These are phyloP conservation scores for Aspergillus ochraceoroseus DNA, from an alignment of 2,329 filamentous ascomycete genomes.

Conservation along the genomic window DNA sequence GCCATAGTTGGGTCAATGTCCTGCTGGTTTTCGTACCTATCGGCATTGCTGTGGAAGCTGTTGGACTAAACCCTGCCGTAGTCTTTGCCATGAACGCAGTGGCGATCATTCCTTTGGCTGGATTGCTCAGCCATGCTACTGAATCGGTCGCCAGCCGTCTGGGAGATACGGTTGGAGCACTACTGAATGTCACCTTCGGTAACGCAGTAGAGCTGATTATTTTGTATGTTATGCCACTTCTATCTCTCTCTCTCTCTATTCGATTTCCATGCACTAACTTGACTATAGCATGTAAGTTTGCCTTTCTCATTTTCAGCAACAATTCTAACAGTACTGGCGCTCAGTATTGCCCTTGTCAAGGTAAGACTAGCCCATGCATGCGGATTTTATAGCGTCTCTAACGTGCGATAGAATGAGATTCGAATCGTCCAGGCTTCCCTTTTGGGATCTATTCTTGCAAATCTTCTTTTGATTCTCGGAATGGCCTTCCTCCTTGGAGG, in stretches of 20 bases:
- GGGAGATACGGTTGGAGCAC: constrained; percentile 66
- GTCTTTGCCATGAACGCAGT: constrained; percentile 71
- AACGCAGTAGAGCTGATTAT: constrained; percentile 78
- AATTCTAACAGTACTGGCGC: no score
- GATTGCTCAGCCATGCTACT: constrained; percentile 66
- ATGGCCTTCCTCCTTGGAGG: constrained; percentile 89
- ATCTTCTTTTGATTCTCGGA: constrained; percentile 80
- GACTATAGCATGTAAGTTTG: constrained; percentile 51
- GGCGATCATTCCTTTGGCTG: constrained; percentile 70
- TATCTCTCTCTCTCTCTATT: constrained; percentile 21
- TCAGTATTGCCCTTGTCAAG: constrained; percentile 70
- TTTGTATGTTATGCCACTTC: constrained; percentile 48
- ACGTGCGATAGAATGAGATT: constrained; percentile 59
- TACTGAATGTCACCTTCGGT: constrained; percentile 73
- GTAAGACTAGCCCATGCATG: no score
- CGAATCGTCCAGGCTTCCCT: constrained; percentile 87
- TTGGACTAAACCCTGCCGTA: constrained; percentile 52
- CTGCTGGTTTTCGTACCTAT: constrained; percentile 42
- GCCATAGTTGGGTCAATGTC: constrained; percentile 43
- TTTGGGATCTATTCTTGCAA: constrained; percentile 82
- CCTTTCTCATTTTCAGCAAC: no score
- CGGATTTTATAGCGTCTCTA: no score
- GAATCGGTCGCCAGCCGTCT: constrained; percentile 68
- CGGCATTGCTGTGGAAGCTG: constrained; percentile 39
- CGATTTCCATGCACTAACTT: constrained; percentile 9